A percentile compares a stretch with the other conserved stretches of the same genome.
These are phyloP conservation scores for Dendrobium chrysotoxum DNA, from an alignment of 106 monocot genomes.

Conservation along the genomic window DNA sequence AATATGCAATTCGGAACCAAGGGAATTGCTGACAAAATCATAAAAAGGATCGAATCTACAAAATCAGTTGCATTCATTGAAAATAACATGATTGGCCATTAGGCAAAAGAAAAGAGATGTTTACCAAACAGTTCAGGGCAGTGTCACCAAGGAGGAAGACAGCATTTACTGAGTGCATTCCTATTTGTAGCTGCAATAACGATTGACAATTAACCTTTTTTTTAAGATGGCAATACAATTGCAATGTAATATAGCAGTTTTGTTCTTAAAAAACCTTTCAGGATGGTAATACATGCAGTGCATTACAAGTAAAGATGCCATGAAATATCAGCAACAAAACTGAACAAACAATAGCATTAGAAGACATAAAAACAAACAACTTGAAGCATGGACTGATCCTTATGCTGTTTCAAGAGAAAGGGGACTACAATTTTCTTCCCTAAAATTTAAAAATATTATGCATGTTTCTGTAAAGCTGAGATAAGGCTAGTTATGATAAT, in stretches of 20 bases:
- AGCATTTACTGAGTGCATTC: constrained; percentile 71
- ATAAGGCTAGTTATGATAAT: no score
- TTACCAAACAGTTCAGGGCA: constrained; percentile 57
- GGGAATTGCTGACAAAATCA: constrained; percentile 45
- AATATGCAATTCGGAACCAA: constrained; percentile 80
- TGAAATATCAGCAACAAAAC: neutral
- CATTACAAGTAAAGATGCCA: neutral
- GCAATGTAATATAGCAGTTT: neutral
- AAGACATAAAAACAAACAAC: no score
- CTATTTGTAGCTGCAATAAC: constrained; percentile 40
- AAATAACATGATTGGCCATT: neutral
- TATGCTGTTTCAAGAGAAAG: no score
- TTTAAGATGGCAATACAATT: neutral
- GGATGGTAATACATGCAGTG: neutral
- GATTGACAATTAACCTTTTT: neutral
- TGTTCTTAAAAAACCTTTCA: neutral
- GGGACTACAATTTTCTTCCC: no score
- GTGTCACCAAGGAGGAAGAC: constrained; percentile 61
- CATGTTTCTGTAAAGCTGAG: no score
- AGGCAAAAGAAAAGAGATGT: neutral
- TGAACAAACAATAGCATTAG: no score
- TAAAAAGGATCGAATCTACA: neutral
- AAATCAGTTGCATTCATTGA: neutral
- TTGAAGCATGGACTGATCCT: no score
- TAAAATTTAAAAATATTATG: no score